These are phyloP conservation scores for Phytophthora foliorum DNA, from an alignment of 352 stramenopile genomes.

Conservation along the genomic window DNA sequence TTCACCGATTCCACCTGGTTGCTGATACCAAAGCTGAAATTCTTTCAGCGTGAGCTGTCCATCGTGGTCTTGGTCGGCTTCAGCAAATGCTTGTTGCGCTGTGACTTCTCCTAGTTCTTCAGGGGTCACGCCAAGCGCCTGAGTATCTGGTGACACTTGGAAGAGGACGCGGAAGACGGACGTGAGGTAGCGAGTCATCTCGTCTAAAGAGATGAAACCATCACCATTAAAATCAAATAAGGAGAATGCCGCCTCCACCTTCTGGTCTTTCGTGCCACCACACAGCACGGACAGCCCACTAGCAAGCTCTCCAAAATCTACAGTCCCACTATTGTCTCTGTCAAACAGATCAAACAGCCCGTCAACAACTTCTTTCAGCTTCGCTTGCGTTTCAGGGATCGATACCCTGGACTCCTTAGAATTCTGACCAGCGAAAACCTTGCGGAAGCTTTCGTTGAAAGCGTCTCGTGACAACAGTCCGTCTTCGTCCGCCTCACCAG, in stretches of 20 bases:
- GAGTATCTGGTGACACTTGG: constrained; percentile 74
- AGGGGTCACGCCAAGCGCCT: constrained; percentile 67
- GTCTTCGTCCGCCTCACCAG: constrained; percentile 74
- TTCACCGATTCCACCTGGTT: constrained; percentile 74
- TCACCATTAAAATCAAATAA: constrained; percentile 93
- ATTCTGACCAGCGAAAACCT: constrained; percentile 59
- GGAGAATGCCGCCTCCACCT: constrained; percentile 85
- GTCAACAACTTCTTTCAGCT: constrained; percentile 68
- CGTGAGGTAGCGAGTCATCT: constrained; percentile 91
- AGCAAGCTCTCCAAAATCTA: constrained; percentile 88
- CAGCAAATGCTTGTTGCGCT: constrained; percentile 78
- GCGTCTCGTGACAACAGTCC: constrained; percentile 75
- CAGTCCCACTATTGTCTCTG: constrained; percentile 68
- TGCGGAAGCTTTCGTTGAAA: constrained; percentile 84
- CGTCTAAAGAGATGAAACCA: constrained; percentile 86
- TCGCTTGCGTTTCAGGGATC: constrained; percentile 46
- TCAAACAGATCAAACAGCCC: constrained; percentile 89
- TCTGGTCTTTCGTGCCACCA: constrained; percentile 87
- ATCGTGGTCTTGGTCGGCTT: constrained; percentile 77
- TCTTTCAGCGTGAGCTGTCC: constrained; percentile 84
- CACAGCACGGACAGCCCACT: constrained; percentile 87
- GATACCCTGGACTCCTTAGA: constrained; percentile 10
- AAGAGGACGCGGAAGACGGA: constrained; percentile 90
- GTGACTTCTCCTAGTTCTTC: constrained; percentile 87
- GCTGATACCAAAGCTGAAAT: constrained; percentile 90